Evolutionary conservation across 805 yeast species (phyloP).

Genomic region (Isabelozyma heimii): DNA sequence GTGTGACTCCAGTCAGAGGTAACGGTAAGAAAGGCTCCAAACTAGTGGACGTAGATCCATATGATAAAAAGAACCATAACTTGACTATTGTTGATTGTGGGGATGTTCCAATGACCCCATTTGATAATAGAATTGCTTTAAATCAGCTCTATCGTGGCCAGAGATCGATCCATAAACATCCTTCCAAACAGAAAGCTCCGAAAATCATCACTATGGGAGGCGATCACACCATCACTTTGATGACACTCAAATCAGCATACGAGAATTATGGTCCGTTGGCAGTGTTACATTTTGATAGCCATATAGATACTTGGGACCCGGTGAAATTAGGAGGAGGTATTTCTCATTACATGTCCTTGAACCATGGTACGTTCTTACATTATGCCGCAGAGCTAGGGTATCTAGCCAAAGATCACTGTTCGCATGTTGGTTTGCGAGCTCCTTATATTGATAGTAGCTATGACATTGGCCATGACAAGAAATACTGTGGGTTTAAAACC

Average conservation of each 20-base stretch:
- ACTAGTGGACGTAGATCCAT: slow-evolving; percentile 50
- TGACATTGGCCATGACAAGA: slow-evolving; percentile 43
- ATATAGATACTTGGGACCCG: slow-evolving; percentile 72
- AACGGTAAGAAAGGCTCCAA: slow-evolving; percentile 27
- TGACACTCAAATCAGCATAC: slow-evolving; percentile 49
- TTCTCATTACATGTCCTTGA: slow-evolving; percentile 52
- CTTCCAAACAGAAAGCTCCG: slow-evolving; percentile 15
- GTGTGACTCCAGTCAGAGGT: slow-evolving; percentile 40
- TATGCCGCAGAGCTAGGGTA: slow-evolving; percentile 69
- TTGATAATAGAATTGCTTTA: slow-evolving; percentile 61
- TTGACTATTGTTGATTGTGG: slow-evolving; percentile 57
- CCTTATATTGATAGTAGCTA: slow-evolving; percentile 47
- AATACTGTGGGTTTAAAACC: slow-evolving; percentile 45
- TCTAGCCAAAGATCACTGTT: slow-evolving; percentile 44
- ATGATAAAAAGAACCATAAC: slow-evolving; percentile 38
- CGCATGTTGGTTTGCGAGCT: slow-evolving; percentile 66
- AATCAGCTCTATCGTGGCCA: slow-evolving; percentile 49
- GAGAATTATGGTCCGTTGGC: slow-evolving; percentile 46
- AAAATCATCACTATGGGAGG: slow-evolving; percentile 57
- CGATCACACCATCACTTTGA: slow-evolving; percentile 56
- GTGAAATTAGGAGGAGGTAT: slow-evolving; percentile 60
- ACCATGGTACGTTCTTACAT: slow-evolving; percentile 70
- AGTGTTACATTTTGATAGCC: slow-evolving; percentile 66
- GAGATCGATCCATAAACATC: slow-evolving; percentile 34
- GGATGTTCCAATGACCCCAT: slow-evolving; percentile 63